Evolutionary conservation across 176 grass and related monocot species (phyloP).

Genomic region (Rhynchospora tenuis): DNA sequence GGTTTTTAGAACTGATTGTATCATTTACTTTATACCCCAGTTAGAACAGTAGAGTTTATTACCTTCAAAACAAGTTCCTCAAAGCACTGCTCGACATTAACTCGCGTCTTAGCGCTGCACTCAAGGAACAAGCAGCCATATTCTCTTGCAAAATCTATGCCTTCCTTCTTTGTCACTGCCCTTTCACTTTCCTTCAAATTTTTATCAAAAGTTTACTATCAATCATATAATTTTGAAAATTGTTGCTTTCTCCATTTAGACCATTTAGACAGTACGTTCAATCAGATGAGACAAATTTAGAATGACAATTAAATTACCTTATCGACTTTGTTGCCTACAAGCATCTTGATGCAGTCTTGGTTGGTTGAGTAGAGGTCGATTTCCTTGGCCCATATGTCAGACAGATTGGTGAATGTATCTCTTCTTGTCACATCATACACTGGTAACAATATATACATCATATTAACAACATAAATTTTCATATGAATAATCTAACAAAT

Average conservation of each 20-base stretch:
- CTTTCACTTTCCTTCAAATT: conserved; percentile 85
- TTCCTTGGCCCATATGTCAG: conserved; percentile 97
- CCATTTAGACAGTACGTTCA: background rate
- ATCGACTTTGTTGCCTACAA: conserved; percentile 97
- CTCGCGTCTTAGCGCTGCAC: conserved; percentile 90
- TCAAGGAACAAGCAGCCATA: conserved; percentile 94
- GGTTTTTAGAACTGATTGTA: background rate
- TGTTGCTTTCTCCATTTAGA: background rate
- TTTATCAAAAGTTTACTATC: background rate
- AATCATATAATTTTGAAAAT: background rate
- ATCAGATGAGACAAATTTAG: background rate
- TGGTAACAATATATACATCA: conserved; percentile 20
- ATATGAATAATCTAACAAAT: conserved; percentile 6
- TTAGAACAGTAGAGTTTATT: background rate
- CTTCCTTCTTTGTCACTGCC: conserved; percentile 86
- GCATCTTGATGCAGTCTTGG: conserved; percentile 98
- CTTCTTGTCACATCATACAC: conserved; percentile 86
- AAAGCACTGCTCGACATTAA: conserved; percentile 93
- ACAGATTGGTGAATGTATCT: conserved; percentile 89
- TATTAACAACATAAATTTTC: background rate
- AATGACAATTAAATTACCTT: conserved; percentile 45
- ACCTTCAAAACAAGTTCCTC: conserved; percentile 97
- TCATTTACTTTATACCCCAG: background rate
- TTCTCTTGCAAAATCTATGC: conserved; percentile 87
- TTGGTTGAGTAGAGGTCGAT: conserved; percentile 99